Conservation (phyloP, 2,329 filamentous ascomycete species). For the Huntiella moniliformis region DNA sequence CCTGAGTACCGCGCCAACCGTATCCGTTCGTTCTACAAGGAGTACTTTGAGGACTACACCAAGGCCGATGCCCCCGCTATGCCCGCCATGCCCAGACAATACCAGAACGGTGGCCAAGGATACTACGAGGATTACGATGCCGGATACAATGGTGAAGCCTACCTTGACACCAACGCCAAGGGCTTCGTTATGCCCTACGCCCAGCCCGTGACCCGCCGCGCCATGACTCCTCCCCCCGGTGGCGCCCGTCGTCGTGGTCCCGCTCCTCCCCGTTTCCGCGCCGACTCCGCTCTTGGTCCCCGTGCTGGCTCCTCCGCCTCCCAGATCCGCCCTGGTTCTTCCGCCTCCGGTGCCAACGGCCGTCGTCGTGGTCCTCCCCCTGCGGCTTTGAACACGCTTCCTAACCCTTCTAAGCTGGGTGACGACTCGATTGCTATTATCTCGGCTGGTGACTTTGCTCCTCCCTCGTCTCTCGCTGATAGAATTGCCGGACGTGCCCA, state of each 20-base stretch:
- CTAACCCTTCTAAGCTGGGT: slow-evolving; percentile 66
- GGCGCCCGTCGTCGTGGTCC: slow-evolving; percentile 26
- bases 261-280: slow-evolving; percentile 20
- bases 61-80: slow-evolving; percentile 18
- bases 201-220: slow-evolving; percentile 67
- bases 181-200: slow-evolving; percentile 68
- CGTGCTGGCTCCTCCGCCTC: slow-evolving; percentile 19
- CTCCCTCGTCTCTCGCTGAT: slow-evolving; percentile 48
- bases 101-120: slow-evolving; percentile 14
- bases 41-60: slow-evolving; percentile 86
- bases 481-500: slow-evolving; percentile 50
- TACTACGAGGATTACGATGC: slow-evolving; percentile 64
- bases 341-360: slow-evolving; percentile 31
- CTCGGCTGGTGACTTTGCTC: slow-evolving; percentile 66
- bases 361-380: slow-evolving; percentile 41
- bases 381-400: slow-evolving; percentile 51
- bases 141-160: slow-evolving; percentile 50
- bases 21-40: slow-evolving; percentile 97
- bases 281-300: slow-evolving; percentile 13
- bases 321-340: slow-evolving; percentile 38
- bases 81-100: slow-evolving; percentile 22
- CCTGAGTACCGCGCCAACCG: slow-evolving; percentile 88
- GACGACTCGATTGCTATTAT: slow-evolving; percentile 60
- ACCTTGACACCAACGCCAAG: slow-evolving; percentile 47
- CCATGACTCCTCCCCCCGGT: slow-evolving; percentile 82